phyloP scores from a whole-genome alignment of 2,329 filamentous ascomycete species.

The Penicillium olsonii region DNA sequence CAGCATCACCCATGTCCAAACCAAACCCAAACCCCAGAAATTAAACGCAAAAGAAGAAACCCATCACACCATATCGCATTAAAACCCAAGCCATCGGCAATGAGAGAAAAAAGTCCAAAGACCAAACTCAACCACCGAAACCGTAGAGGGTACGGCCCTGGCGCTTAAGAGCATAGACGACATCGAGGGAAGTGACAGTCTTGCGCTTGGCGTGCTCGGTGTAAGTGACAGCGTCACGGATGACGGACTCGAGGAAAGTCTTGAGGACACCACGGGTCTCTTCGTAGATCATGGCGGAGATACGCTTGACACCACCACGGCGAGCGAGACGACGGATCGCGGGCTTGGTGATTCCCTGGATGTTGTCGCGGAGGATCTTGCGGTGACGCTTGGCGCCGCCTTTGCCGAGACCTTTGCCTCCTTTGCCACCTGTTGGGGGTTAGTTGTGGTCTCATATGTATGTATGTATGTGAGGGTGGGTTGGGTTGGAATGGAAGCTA shows the following conservation, averaged over 20 bases:
- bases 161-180: conserved; percentile 65
- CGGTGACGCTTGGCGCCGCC: conserved; percentile 98
- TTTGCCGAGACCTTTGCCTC: conserved; percentile 97
- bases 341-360: conserved; percentile 98
- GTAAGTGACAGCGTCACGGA: conserved; percentile 78
- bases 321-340: conserved; percentile 97
- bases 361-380: conserved; percentile 99
- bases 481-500: too few relatives aligned
- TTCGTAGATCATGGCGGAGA: conserved; percentile 91
- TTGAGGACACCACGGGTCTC: conserved; percentile 81
- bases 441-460: conserved; percentile 17
- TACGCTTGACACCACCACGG: conserved; percentile 99
- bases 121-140: conserved; percentile 76
- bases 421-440: conserved; percentile 73
- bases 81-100: conserved; percentile 6
- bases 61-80: conserved; percentile 27
- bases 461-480: background rate
- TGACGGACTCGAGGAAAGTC: conserved; percentile 80
- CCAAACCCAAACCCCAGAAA: conserved; percentile 4
- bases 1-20: conserved; percentile 10
- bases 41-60: conserved; percentile 4
- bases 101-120: background rate
- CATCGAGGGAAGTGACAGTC: conserved; percentile 59
- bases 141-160: conserved; percentile 76
- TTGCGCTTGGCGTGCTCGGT: conserved; percentile 79